phyloP scores from a whole-genome alignment of 257 asterid genomes.

The Petrea volubilis region DNA sequence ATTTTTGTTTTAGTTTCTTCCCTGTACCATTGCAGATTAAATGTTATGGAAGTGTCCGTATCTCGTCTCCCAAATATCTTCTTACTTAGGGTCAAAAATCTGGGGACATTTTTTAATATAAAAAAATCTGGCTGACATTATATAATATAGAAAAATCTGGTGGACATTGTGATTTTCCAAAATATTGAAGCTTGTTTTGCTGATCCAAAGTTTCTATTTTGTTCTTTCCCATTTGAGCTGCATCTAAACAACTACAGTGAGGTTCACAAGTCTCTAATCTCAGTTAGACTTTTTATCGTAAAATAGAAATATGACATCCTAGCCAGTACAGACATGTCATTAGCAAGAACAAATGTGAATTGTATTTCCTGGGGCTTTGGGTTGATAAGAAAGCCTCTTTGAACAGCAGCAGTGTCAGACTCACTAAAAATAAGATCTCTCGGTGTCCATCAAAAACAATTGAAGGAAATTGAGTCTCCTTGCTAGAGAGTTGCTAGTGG shows the following conservation, averaged over 20 bases:
- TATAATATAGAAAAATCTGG: no score
- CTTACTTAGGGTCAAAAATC: no score
- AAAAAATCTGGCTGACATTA: no score
- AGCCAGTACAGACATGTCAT: constrained; percentile 7
- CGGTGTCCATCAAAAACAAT: neutral
- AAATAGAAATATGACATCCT: neutral
- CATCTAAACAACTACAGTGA: neutral
- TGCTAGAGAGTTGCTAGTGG: neutral
- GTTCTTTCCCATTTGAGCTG: neutral
- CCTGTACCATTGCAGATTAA: neutral
- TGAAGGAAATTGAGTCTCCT: neutral
- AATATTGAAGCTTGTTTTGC: neutral
- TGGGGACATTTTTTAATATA: no score
- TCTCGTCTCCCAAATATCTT: neutral
- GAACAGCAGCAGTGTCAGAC: neutral
- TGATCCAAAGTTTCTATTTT: neutral
- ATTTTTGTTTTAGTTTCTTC: neutral
- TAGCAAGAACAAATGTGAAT: neutral
- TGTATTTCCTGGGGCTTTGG: neutral
- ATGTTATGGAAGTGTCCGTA: neutral
- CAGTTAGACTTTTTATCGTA: neutral
- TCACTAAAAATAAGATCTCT: neutral
- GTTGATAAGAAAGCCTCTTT: neutral
- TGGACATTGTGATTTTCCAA: neutral
- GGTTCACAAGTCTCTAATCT: neutral